phyloP scores from a whole-genome alignment of 2,329 filamentous ascomycete genomes.

The Cryphonectria parasitica region DNA sequence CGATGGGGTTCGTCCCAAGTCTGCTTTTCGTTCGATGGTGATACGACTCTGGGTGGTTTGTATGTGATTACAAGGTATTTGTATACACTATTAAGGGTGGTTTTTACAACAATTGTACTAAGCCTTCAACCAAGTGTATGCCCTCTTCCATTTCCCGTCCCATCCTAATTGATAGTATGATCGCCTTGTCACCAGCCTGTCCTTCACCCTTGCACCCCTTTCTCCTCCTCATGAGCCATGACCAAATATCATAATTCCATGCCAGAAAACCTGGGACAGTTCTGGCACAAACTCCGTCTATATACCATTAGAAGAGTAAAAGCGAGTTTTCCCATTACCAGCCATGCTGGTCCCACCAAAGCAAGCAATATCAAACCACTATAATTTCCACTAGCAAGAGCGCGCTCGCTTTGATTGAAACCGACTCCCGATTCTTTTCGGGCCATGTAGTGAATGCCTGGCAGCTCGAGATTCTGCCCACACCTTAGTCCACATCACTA shows the following conservation, averaged over 20 bases:
- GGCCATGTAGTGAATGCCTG: background rate
- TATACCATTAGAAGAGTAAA: background rate
- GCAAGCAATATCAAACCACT: background rate
- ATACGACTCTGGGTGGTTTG: constrained; percentile 7
- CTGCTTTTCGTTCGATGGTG: constrained; percentile 3
- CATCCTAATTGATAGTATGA: background rate
- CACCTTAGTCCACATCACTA: constrained; percentile 37
- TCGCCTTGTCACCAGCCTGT: background rate
- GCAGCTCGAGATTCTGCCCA: background rate
- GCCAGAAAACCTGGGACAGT: background rate
- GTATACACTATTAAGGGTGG: constrained; percentile 15
- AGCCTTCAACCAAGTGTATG: background rate
- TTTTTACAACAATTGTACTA: constrained; percentile 24
- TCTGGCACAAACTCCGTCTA: background rate
- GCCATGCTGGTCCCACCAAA: background rate
- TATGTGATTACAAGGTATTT: constrained; percentile 6
- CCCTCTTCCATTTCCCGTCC: background rate
- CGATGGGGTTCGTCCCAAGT: background rate
- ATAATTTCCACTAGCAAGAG: background rate
- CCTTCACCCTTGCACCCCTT: background rate
- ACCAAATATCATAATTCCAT: background rate
- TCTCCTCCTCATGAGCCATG: background rate
- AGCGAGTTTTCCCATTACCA: background rate
- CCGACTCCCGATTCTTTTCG: background rate
- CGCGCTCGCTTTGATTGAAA: background rate